Percentiles rank a stretch among this genome's conserved stretches.
Conservation (phyloP, 2,329 filamentous ascomycete genomes). For the Gremmenia infestans region DNA sequence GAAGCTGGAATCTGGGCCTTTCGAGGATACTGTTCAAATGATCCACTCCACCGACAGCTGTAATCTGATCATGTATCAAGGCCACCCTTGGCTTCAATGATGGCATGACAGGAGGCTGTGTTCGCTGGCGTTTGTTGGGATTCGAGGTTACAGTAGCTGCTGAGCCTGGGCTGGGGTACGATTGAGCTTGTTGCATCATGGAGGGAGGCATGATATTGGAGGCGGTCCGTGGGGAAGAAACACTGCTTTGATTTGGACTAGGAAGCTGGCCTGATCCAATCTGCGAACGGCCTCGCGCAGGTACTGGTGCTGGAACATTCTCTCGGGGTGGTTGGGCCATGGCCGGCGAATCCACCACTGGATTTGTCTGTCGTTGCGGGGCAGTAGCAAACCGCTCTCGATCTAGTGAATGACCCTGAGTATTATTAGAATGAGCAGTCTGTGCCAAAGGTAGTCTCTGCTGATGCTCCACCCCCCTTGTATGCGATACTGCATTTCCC, state of each 20-base stretch:
- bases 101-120: constrained; percentile 14
- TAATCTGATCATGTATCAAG: constrained; percentile 25
- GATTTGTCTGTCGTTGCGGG: background rate
- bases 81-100: constrained; percentile 19
- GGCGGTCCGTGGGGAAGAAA: background rate
- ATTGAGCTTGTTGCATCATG: constrained; percentile 1
- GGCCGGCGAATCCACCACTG: background rate
- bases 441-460: background rate
- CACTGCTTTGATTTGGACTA: constrained; percentile 2
- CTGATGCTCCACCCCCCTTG: background rate
- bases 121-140: constrained; percentile 15
- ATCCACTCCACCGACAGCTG: constrained; percentile 16
- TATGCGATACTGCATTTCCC: background rate
- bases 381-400: background rate
- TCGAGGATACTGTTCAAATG: constrained; percentile 35
- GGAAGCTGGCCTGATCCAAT: constrained; percentile 2
- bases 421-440: background rate
- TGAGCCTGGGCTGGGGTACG: background rate
- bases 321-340: background rate
- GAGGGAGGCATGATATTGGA: background rate
- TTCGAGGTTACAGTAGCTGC: background rate
- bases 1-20: constrained; percentile 45
- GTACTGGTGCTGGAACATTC: background rate
- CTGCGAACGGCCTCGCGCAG: background rate
- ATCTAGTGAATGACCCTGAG: background rate